Conservation (phyloP, 768 basidiomycete genomes). For the Psilocybe sp. region DNA sequence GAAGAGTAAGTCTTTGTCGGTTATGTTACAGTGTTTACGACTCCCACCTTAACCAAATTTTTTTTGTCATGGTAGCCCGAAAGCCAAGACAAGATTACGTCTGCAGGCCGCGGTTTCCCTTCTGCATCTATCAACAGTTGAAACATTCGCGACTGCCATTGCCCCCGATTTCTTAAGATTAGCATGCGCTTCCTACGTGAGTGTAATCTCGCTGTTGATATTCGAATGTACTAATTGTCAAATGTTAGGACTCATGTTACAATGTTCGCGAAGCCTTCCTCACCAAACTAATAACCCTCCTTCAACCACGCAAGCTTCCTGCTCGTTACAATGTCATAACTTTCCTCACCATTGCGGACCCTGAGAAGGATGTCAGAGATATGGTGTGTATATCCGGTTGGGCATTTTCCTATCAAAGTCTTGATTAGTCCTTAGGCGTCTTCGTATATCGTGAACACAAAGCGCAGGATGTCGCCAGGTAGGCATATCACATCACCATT, state of each 20-base stretch:
- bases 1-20: constrained; percentile 42
- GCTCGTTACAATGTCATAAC: constrained; percentile 79
- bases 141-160: constrained; percentile 56
- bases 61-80: no score
- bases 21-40: not conserved
- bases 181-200: constrained; percentile 75
- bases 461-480: constrained; percentile 47
- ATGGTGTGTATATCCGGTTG: constrained; percentile 42
- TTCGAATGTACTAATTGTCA: not conserved
- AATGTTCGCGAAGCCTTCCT: constrained; percentile 81
- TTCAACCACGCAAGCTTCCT: constrained; percentile 64
- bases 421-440: constrained; percentile 39
- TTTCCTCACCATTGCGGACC: constrained; percentile 89
- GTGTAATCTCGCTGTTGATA: constrained; percentile 11
- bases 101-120: constrained; percentile 80
- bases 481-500: not conserved
- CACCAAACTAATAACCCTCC: constrained; percentile 63
- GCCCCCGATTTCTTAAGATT: constrained; percentile 62
- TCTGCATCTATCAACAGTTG: constrained; percentile 68
- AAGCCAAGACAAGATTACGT: constrained; percentile 74
- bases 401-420: not conserved
- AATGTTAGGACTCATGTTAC: constrained; percentile 76
- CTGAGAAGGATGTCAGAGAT: constrained; percentile 74
- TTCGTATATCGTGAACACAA: constrained; percentile 51
- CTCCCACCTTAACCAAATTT: constrained; percentile 8